phyloP scores from a whole-genome alignment of 805 yeast genomes.

The Candida silvicultrix region DNA sequence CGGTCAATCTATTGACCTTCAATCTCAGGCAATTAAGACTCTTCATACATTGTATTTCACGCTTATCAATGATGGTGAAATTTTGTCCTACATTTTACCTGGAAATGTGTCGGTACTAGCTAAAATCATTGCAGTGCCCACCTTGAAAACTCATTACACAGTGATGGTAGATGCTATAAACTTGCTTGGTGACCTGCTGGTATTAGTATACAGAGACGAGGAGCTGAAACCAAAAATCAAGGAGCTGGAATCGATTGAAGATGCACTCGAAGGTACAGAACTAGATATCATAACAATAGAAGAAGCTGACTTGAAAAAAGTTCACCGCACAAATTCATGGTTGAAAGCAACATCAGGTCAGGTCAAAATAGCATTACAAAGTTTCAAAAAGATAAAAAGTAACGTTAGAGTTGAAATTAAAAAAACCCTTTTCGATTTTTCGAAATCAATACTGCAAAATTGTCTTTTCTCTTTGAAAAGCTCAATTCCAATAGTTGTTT shows the following conservation, averaged over 20 bases:
- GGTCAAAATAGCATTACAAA: constrained; percentile 35
- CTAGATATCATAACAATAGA: constrained; percentile 13
- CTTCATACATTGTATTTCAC: constrained; percentile 28
- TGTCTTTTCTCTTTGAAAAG: constrained; percentile 30
- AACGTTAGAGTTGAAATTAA: constrained; percentile 30
- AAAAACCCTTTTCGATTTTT: constrained; percentile 24
- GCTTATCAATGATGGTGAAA: constrained; percentile 39
- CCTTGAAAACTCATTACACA: constrained; percentile 30
- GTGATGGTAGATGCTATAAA: constrained; percentile 27
- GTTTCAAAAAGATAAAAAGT: constrained; percentile 15
- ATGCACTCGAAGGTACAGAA: constrained; percentile 8
- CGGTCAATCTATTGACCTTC: constrained; percentile 24
- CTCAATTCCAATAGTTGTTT: constrained; percentile 31
- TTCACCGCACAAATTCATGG: constrained; percentile 47
- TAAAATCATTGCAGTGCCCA: constrained; percentile 28
- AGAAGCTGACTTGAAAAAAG: constrained; percentile 14
- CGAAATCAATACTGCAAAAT: constrained; percentile 22
- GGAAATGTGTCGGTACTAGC: constrained; percentile 42
- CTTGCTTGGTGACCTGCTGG: constrained; percentile 24
- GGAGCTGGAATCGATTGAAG: constrained; percentile 15
- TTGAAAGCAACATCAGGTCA: constrained; percentile 46
- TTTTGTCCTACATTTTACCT: constrained; percentile 42
- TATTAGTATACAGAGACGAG: constrained; percentile 35
- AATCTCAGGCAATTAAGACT: constrained; percentile 27
- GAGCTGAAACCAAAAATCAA: constrained; percentile 24